A percentile compares a stretch with the other conserved stretches of the same genome.
Evolutionary conservation across 495 filamentous ascomycete genomes (phyloP).

Genomic region (Bathelium albidoporum): DNA sequence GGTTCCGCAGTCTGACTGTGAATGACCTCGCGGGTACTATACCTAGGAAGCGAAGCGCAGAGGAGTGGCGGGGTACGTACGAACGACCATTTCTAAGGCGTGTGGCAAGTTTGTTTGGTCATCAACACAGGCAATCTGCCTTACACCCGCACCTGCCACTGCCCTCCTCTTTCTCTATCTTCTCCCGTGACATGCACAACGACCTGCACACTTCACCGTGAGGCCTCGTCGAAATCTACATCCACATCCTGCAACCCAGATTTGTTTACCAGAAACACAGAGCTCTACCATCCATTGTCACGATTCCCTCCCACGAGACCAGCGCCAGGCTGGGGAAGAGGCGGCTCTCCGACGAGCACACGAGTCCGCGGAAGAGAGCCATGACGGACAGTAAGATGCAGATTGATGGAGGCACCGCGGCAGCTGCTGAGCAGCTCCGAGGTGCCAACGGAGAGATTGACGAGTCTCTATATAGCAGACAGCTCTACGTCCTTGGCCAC

Average conservation of each 20-base stretch:
- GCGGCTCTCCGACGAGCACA: constrained; percentile 68
- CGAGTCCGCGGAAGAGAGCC: constrained; percentile 66
- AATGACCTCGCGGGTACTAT: no score
- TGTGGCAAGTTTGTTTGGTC: no score
- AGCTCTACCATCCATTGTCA: constrained; percentile 26
- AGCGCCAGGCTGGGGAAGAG: constrained; percentile 68
- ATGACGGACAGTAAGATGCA: constrained; percentile 83
- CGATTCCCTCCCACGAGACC: constrained; percentile 44
- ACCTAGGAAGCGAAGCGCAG: no score
- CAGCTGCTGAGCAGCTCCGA: constrained; percentile 48
- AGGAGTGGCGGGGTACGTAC: no score
- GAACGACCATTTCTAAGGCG: no score
- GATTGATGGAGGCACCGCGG: constrained; percentile 51
- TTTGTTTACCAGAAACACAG: not conserved
- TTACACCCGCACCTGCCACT: not conserved
- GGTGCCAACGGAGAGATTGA: constrained; percentile 65
- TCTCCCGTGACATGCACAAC: no score
- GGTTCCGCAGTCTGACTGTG: no score
- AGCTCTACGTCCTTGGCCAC: constrained; percentile 95
- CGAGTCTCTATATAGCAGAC: constrained; percentile 93
- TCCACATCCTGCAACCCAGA: no score
- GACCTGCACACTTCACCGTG: no score
- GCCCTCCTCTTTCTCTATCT: not conserved
- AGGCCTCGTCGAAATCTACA: no score
- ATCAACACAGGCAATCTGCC: not conserved